A percentile compares a stretch with the other conserved stretches of the same genome.
These are phyloP conservation scores for Teratosphaeria nubilosa DNA, from an alignment of 2,329 filamentous ascomycete genomes.

Conservation along the genomic window DNA sequence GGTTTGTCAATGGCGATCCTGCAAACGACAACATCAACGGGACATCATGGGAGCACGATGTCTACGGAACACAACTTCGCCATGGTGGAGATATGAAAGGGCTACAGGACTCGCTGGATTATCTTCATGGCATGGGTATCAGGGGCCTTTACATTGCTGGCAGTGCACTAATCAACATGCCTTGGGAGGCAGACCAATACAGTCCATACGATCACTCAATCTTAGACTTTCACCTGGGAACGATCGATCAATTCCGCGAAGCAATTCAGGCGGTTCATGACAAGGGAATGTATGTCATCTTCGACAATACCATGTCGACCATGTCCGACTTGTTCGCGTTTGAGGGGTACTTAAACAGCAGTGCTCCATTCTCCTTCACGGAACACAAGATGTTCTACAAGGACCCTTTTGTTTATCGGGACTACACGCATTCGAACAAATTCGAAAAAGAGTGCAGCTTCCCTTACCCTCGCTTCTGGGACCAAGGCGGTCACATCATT, in stretches of 20 bases:
- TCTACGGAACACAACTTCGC: constrained; percentile 51
- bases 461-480: constrained; percentile 52
- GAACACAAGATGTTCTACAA: constrained; percentile 54
- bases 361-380: constrained; percentile 43
- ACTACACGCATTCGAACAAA: constrained; percentile 46
- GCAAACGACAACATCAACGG: constrained; percentile 53
- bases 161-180: constrained; percentile 53
- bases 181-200: constrained; percentile 55
- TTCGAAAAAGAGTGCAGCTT: constrained; percentile 42
- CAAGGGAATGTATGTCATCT: constrained; percentile 54
- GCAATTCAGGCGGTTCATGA: constrained; percentile 51
- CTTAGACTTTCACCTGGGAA: constrained; percentile 53
- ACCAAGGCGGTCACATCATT: constrained; percentile 45
- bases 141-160: constrained; percentile 53
- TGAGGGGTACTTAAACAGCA: constrained; percentile 48
- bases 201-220: constrained; percentile 49
- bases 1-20: constrained; percentile 55
- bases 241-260: constrained; percentile 47
- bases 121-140: constrained; percentile 54
- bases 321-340: constrained; percentile 56
- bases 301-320: constrained; percentile 57
- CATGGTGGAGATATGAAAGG: constrained; percentile 50
- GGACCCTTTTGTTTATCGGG: constrained; percentile 43
- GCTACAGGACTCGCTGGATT: constrained; percentile 52
- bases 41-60: constrained; percentile 51